Percentiles rank a stretch among this genome's conserved stretches.
Conservation (phyloP, 2,329 filamentous ascomycete species). For the Epichloe bromicola region DNA sequence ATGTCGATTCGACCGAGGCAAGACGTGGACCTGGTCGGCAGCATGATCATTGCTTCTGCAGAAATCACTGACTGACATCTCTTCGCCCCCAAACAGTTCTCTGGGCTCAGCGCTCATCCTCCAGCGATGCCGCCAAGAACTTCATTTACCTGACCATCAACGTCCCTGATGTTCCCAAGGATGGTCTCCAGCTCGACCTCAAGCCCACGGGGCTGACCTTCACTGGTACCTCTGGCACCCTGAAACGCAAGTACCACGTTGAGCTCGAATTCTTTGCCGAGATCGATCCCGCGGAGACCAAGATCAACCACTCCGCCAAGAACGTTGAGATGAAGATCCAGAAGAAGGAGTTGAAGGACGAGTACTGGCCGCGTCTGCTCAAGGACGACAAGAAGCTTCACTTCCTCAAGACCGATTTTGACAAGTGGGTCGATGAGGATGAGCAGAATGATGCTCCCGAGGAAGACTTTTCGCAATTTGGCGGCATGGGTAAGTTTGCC, state of each 20-base stretch:
- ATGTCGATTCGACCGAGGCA: not conserved
- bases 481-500: constrained; percentile 45
- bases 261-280: constrained; percentile 81
- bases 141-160: constrained; percentile 87
- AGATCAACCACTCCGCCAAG: constrained; percentile 77
- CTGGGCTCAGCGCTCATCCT: constrained; percentile 94
- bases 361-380: constrained; percentile 91
- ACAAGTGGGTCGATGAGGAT: constrained; percentile 98
- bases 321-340: constrained; percentile 82
- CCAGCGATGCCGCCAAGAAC: constrained; percentile 72
- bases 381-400: constrained; percentile 84
- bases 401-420: constrained; percentile 97
- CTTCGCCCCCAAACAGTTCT: constrained; percentile 47
- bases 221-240: constrained; percentile 66
- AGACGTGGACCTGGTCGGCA: not conserved
- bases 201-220: constrained; percentile 68
- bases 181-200: constrained; percentile 70
- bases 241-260: constrained; percentile 78
- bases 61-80: not conserved
- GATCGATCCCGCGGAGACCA: constrained; percentile 75
- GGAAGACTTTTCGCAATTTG: constrained; percentile 61
- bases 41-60: not conserved
- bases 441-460: constrained; percentile 87
- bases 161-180: constrained; percentile 68
- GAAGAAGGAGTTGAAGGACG: constrained; percentile 92